These are phyloP conservation scores for Microsporum audouinii DNA, from an alignment of 2,329 filamentous ascomycete species.

Conservation along the genomic window DNA sequence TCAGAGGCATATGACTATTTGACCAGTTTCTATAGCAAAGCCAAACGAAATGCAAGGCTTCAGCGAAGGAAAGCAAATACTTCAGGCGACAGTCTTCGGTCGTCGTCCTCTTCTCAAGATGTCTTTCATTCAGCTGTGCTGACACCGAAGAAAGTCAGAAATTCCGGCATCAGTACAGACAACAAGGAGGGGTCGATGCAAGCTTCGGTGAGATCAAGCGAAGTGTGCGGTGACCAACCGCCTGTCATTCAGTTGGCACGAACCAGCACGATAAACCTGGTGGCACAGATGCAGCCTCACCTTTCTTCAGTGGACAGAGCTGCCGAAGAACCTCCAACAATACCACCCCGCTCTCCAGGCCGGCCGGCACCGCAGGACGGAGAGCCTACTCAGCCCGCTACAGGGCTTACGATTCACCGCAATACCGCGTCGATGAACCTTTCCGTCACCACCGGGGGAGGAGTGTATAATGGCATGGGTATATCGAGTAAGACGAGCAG, in stretches of 20 bases:
- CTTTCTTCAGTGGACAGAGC: not conserved
- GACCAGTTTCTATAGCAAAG: constrained; percentile 12
- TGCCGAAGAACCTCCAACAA: not conserved
- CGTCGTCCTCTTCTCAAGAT: not conserved
- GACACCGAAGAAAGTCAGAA: not conserved
- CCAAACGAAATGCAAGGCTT: not conserved
- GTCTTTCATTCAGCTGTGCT: not conserved
- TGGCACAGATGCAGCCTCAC: not conserved
- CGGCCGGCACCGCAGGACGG: not conserved
- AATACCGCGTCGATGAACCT: not conserved
- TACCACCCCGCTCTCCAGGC: not conserved
- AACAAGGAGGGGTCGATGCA: not conserved
- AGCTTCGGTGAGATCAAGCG: not conserved
- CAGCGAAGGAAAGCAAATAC: not conserved
- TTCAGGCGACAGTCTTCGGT: not conserved
- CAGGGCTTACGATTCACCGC: not conserved
- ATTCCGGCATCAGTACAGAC: not conserved
- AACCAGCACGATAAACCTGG: not conserved
- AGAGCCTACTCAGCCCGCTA: not conserved
- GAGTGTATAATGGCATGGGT: not conserved
- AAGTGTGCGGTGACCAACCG: not conserved
- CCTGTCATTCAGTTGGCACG: not conserved
- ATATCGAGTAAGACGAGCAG: constrained; percentile 24
- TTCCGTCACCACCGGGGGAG: not conserved
- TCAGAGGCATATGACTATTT: constrained; percentile 12